Base-by-base conservation (phyloP, 495 filamentous ascomycete genomes). In the Talaromyces thailandensis region DNA sequence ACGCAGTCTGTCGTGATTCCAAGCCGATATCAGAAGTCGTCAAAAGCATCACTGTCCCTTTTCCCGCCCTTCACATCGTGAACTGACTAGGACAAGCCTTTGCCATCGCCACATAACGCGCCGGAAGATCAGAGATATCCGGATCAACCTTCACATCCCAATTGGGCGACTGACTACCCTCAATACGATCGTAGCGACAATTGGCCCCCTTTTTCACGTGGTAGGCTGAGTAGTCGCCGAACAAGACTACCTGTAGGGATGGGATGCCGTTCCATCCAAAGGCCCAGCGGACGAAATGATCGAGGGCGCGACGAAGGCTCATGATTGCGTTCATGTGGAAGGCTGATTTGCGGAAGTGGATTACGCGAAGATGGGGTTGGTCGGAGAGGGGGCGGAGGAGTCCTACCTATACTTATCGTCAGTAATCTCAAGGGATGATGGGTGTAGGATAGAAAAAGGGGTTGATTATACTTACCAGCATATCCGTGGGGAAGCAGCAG, bases 21-120 rank as follows among this genome's bases (percentile, higher is more conserved):
- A 51, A 7, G 8, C 45, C 11, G 18, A 45, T 14, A 45, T 12
- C 11, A 2, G 40, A 45, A 45, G 18, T 14, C 12, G 18, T 45
- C 40, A 18, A 45, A n/a, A 3, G 11, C 18, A 12, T 45, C 40
- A 45, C 40, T 2, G 12, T n/a, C 11, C 2, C 18, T 45, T 2
- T 45, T 45, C 9, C 31, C 2, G 31, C 31, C n/a, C n/a, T n/a
- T 32, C 31, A 32, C 51, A 26, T 55, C 5, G 9, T 55, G 23
- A 55, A 57, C 55, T 57, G 55, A 18, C 24, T 7, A n/a, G 55
- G 55, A 57, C 55, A 57, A 21, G 55, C 55, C 29, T 32, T 57
- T 1, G 9, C 29, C 29, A 31, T 31, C 2, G 55, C 28, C n/a
- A 29, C 8, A 18, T 18, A 35, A 16, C 55, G 55, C 4, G 26